Base-by-base conservation (phyloP, 2,329 filamentous ascomycete species). In the Trichophaea hybrida region DNA sequence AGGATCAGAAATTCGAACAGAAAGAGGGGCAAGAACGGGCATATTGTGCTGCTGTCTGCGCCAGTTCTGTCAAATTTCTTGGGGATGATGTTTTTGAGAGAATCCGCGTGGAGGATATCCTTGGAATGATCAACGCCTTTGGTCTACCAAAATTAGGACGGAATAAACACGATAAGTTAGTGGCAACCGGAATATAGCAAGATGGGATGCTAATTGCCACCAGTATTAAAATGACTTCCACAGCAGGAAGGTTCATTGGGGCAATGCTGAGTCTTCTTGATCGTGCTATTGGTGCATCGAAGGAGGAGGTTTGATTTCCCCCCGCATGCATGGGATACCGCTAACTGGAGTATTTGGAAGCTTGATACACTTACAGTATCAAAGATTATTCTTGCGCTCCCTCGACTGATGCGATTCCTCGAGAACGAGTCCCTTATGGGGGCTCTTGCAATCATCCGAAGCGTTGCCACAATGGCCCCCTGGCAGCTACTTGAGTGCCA, bases 121-220 rank as follows among this genome's bases (percentile, higher is more conserved):
- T 53, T 7, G 50, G 37, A 10, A n/a, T 53, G 50, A 35, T 53
- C 34, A 37, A 34, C 34, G 32, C 32, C 13, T 35, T 48, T 44
- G 43, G 49, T 12, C 40, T 60, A 7, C 62, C 62, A 10, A 31
- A 3, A 6, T 58, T 64, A 12, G 55, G 56, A 17, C 61, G 61
- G 32, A 63, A 64, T 32, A 63, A 63, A 58, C 62, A 64, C 43
- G 62, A 64, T 12, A 64, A 64, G 62, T 64, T 13, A 58, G 60
- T 58, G 10, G 6, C 24, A n/a, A n/a, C 7, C 24, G 10, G 8
- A 15, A 12, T 49, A 17, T 15, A 24, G 10, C 12, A 12, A 10
- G 15, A 10, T 24, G 8, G 15, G 50, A 8, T 34, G 50, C 50
- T 38, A 53, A 53, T 2, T 15, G 12, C 6, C 13, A 7, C 8